A percentile compares a stretch with the other conserved stretches of the same genome.
These are phyloP conservation scores for Gryganskiella cystojenkinii DNA, from an alignment of 192 early-diverging fungal species.

Conservation along the genomic window DNA sequence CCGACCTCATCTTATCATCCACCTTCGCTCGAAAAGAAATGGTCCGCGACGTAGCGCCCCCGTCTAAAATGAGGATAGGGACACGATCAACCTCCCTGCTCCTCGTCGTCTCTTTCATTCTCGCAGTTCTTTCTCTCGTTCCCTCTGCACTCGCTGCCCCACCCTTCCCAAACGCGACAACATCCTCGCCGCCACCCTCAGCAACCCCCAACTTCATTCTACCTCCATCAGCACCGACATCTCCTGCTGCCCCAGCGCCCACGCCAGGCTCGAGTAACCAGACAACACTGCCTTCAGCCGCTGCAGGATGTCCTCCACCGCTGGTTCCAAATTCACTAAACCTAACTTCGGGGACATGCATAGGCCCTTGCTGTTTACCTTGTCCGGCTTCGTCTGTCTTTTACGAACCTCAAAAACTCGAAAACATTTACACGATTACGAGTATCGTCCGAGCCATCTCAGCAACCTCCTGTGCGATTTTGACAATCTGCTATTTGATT, in stretches of 20 bases:
- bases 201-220: conserved; percentile 10
- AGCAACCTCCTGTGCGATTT: background rate
- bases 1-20: too few relatives aligned
- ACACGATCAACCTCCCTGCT: too few relatives aligned
- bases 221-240: background rate
- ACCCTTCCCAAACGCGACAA: background rate
- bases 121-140: background rate
- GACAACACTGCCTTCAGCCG: background rate
- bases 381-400: conserved; percentile 33
- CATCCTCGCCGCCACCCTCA: background rate
- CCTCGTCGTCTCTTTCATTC: background rate
- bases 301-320: conserved; percentile 22
- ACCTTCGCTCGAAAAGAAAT: too few relatives aligned
- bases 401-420: conserved; percentile 25
- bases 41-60: background rate
- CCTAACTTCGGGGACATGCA: conserved; percentile 8
- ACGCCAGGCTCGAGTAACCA: too few relatives aligned
- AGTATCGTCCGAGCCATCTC: conserved; percentile 23
- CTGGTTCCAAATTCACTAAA: conserved; percentile 16
- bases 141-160: background rate
- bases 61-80: too few relatives aligned
- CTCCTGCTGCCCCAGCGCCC: background rate
- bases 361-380: conserved; percentile 25
- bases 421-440: conserved; percentile 19
- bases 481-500: conserved; percentile 13